Evolutionary conservation across 2,329 filamentous ascomycete species (phyloP), one percentile per base, ranked within the genome.

Genomic region (Aspergillus sergii): DNA sequence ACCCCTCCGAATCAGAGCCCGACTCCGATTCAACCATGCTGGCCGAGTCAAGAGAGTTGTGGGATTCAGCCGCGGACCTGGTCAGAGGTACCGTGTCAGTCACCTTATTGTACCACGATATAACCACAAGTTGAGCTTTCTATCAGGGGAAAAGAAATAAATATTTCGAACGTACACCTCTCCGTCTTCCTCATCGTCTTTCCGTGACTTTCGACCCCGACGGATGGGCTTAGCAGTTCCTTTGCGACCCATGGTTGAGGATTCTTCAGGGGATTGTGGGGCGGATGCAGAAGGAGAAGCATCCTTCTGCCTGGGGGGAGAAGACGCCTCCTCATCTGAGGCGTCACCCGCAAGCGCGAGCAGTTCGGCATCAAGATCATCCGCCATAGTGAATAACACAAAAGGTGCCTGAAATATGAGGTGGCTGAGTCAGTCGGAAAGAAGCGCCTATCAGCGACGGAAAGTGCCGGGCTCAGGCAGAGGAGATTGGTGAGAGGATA

Each of bases 11-110:
- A 67, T 92, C 91, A n/a, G 91, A 92, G 67, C 91, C 91, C 26
- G 91, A 92, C 68, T 93, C 90, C 53, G 91, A 95, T 76, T 95
- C 92, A 64, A 94, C 93, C 93, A 97, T 96, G 26, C 92, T 90
- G 26, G 89, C 93, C 12, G 93, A 96, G 72, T 90, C 86, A 58
- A 91, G 86, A 7, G 93, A 96, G 74, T 88, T 86, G 58, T 88
- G 90, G 21, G 91, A 91, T 56, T 74, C 88, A 16, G 84, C 82
- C 26, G 89, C 91, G 23, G 90, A 94, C 61, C 91, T 94, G 63
- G 67, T 56, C 60, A 61, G 16, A 23, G 45, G 53, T 48, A 10
- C 58, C 4, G 10, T 55, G 43, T 73, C 57, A 66, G 63, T 63
- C 39, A 26, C 64, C 60, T 59, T 39, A 10, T 34, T 26, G 55